These are phyloP conservation scores for Stemphylium vesicarium DNA, from an alignment of 2,329 filamentous ascomycete genomes.

Conservation along the genomic window DNA sequence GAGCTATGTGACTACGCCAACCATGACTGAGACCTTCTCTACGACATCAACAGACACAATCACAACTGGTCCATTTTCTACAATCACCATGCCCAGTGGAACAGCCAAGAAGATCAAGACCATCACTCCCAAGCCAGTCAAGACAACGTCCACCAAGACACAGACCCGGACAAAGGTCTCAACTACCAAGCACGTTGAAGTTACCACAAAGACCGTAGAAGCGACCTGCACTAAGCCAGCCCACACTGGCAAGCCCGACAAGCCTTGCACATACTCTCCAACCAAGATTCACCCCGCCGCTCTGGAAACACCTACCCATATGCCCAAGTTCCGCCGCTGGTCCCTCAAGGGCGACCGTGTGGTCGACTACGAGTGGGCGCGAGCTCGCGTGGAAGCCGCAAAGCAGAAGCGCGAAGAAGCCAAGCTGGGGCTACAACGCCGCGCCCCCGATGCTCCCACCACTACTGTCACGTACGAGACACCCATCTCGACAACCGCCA, in stretches of 20 bases:
- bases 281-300: conserved; percentile 42
- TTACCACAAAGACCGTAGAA: conserved; percentile 45
- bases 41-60: conserved; percentile 34
- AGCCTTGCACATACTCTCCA: conserved; percentile 45
- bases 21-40: conserved; percentile 28
- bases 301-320: conserved; percentile 34
- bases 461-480: conserved; percentile 40
- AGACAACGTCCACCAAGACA: conserved; percentile 31
- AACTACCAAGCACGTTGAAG: conserved; percentile 32
- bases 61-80: conserved; percentile 37
- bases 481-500: conserved; percentile 41
- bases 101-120: conserved; percentile 44
- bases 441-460: conserved; percentile 46
- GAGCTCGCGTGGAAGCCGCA: conserved; percentile 44
- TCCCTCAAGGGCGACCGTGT: conserved; percentile 36
- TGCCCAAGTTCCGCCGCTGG: conserved; percentile 30
- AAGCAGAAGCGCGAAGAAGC: conserved; percentile 36
- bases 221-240: conserved; percentile 48
- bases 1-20: conserved; percentile 39
- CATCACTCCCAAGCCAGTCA: conserved; percentile 38
- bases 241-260: conserved; percentile 39
- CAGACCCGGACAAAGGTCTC: conserved; percentile 36
- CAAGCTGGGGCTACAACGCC: conserved; percentile 32
- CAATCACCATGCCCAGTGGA: conserved; percentile 39
- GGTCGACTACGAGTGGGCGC: conserved; percentile 44